Base-by-base conservation (phyloP, 2,329 filamentous ascomycete species). In the Chrysosporium keratinophilum region DNA sequence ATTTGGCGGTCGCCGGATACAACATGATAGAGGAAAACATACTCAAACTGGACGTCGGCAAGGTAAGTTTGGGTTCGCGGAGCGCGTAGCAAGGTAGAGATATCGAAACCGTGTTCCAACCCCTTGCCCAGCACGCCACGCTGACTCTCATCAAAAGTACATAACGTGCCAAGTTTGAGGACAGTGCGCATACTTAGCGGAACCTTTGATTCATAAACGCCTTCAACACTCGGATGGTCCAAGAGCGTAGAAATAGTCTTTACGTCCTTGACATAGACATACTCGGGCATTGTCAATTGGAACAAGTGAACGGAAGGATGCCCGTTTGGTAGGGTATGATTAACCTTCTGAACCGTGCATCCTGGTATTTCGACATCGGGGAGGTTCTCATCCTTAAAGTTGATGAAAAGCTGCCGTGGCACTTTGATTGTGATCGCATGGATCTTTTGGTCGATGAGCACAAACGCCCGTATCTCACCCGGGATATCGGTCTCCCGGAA, bases 231-330 rank as follows among this genome's bases (percentile, higher is more conserved):
- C 0, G 89, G 82, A 65, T 98, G 90, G 58, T 91, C 89, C 73
- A 96, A 91, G 1, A 97, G 75, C 28, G 84, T 72, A 1, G 84
- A 82, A 57, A 97, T 84, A 65, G 89, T 94, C 57, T 89, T 85
- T 0, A 84, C 78, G 67, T 97, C 88, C 43, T 83, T 81, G 57
- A 95, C 82, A 69, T 94, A 98, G 0, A 87, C 78, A 54, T 93
- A 84, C 67, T 98, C 93, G 0, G 87, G 78, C 69, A 98, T 87
- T 0, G 85, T 90, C 37, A 99, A 77, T 72, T 90, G 94, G 78
- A 97, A 97, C 3, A 99, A 77, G 72, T 98, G 88, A 3, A 88
- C 85, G 0, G 91, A 97, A 2, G 88, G 84, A 68, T 97, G 93
- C 0, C 93, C 93, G 62, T 98, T 98, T 0, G 93, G 93, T 6